A percentile compares a stretch with the other conserved stretches of the same genome.
These are phyloP conservation scores for Rhizopus delemar DNA, from an alignment of 371 early-diverging fungal species.

Conservation along the genomic window DNA sequence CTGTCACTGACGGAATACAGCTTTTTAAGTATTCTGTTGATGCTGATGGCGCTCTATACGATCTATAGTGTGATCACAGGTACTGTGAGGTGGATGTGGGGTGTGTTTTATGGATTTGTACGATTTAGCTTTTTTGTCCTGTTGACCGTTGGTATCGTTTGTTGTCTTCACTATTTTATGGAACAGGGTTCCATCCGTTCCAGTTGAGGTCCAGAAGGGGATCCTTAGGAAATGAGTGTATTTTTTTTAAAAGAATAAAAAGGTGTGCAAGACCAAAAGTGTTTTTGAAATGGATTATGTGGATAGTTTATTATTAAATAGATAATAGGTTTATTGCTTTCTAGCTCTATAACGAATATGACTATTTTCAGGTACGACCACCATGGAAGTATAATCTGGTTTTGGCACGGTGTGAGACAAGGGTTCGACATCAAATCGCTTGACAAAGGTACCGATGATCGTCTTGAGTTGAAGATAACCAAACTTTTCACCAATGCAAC, in stretches of 20 bases:
- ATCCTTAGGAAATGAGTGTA: too few relatives aligned
- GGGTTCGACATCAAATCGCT: slow-evolving; percentile 69
- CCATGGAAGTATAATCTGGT: slow-evolving; percentile 87
- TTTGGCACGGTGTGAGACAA: slow-evolving; percentile 67
- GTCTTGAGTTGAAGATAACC: slow-evolving; percentile 95
- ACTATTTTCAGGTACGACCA: slow-evolving; percentile 76
- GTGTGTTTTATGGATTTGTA: neutral
- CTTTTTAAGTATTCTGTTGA: too few relatives aligned
- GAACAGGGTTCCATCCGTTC: neutral
- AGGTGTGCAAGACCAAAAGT: too few relatives aligned
- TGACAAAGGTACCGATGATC: slow-evolving; percentile 77
- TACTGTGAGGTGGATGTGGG: neutral
- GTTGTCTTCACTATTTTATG: neutral
- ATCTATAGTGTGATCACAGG: too few relatives aligned
- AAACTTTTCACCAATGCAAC: slow-evolving; percentile 97
- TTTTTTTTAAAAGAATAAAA: too few relatives aligned
- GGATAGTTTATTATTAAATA: neutral
- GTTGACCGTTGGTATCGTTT: neutral
- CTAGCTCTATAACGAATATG: slow-evolving; percentile 16
- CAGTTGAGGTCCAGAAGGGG: neutral
- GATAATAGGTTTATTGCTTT: slow-evolving; percentile 12
- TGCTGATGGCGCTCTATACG: too few relatives aligned
- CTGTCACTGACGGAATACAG: too few relatives aligned
- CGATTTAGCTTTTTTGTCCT: slow-evolving; percentile 1
- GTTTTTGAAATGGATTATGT: neutral